Percentiles rank a stretch among this genome's conserved stretches.
phyloP scores from a whole-genome alignment of 1,284 basidiomycete genomes.

The Cystobasidium slooffiae region DNA sequence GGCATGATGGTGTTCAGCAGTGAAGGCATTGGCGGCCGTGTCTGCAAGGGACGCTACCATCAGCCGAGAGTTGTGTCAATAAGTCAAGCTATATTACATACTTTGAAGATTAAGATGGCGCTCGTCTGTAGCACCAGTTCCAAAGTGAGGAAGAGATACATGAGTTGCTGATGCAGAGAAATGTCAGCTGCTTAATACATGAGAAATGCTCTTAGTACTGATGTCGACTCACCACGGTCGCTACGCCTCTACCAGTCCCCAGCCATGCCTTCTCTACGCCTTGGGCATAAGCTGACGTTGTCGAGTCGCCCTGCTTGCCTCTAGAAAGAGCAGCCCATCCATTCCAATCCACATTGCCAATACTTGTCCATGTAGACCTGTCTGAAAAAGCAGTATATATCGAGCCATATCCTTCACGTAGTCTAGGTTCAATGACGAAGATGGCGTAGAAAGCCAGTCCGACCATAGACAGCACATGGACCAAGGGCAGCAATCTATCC shows the following conservation, averaged over 20 bases:
- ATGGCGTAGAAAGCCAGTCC: slow-evolving; percentile 50
- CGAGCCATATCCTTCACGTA: slow-evolving; percentile 15
- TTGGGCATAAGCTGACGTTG: slow-evolving; percentile 35
- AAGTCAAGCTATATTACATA: neutral
- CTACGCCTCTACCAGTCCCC: slow-evolving; percentile 34
- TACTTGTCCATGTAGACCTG: slow-evolving; percentile 36
- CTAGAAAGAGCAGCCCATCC: slow-evolving; percentile 48
- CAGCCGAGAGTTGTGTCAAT: neutral
- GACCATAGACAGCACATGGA: slow-evolving; percentile 52
- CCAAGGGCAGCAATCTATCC: slow-evolving; percentile 51
- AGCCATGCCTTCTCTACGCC: slow-evolving; percentile 30
- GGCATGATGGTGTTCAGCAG: slow-evolving; percentile 43
- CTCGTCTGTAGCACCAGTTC: slow-evolving; percentile 53
- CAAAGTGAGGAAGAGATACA: slow-evolving; percentile 52
- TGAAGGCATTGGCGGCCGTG: slow-evolving; percentile 35
- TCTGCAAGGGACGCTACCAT: neutral
- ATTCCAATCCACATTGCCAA: slow-evolving; percentile 47
- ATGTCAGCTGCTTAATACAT: neutral
- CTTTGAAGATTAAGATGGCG: slow-evolving; percentile 43
- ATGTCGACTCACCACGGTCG: slow-evolving; percentile 24
- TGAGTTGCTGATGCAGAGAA: slow-evolving; percentile 47
- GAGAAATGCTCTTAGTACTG: neutral
- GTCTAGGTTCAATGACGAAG: slow-evolving; percentile 48
- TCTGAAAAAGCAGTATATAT: slow-evolving; percentile 44
- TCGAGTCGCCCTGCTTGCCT: slow-evolving; percentile 28